Evolutionary conservation across 495 filamentous ascomycete species (phyloP).

Genomic region (Aspergillus coremiiformis): DNA sequence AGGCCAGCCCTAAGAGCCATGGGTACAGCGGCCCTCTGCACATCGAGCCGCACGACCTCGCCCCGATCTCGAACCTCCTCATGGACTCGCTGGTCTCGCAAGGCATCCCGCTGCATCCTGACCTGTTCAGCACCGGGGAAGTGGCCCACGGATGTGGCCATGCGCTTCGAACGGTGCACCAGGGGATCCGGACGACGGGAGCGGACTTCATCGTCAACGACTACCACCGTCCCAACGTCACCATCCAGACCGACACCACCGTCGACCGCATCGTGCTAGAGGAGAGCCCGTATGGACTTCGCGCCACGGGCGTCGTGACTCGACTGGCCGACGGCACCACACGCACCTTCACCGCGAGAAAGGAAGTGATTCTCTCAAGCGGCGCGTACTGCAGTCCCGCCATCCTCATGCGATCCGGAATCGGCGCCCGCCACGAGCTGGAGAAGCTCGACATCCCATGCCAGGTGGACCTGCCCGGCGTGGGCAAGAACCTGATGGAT

Average conservation of each 20-base stretch:
- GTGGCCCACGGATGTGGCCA: slow-evolving; percentile 45
- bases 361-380: slow-evolving; percentile 46
- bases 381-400: slow-evolving; percentile 52
- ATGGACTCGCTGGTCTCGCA: slow-evolving; percentile 41
- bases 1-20: slow-evolving; percentile 29
- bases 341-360: slow-evolving; percentile 22
- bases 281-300: slow-evolving; percentile 8
- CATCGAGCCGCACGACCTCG: slow-evolving; percentile 42
- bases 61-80: slow-evolving; percentile 40
- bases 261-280: slow-evolving; percentile 31
- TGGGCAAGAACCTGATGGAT: slow-evolving; percentile 50
- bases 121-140: slow-evolving; percentile 46
- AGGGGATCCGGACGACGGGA: slow-evolving; percentile 41
- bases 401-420: slow-evolving; percentile 48
- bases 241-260: slow-evolving; percentile 29
- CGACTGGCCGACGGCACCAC: slow-evolving; percentile 22
- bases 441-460: slow-evolving; percentile 40
- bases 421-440: slow-evolving; percentile 45
- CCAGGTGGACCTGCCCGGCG: slow-evolving; percentile 42
- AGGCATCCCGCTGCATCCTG: slow-evolving; percentile 38
- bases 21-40: slow-evolving; percentile 41
- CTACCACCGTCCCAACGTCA: slow-evolving; percentile 29
- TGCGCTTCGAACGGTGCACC: slow-evolving; percentile 41
- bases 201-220: slow-evolving; percentile 41
- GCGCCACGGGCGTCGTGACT: slow-evolving; percentile 23